Evolutionary conservation across 345 rosid species (phyloP).

Genomic region (Ceriops zippeliana): DNA sequence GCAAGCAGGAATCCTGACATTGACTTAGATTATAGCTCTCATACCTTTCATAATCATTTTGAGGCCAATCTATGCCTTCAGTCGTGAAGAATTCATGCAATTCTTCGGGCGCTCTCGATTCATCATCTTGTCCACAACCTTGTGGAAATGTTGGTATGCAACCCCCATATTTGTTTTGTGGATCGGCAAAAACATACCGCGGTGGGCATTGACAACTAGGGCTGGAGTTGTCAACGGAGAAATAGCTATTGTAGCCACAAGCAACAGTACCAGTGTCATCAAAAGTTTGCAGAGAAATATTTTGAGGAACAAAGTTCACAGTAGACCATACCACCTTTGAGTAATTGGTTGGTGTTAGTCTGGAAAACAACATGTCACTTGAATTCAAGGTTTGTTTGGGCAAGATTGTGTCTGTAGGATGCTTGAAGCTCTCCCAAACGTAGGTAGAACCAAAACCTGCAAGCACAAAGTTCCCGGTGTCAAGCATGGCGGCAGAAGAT

Average conservation of each 20-base stretch:
- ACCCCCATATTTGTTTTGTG: slow-evolving; percentile 12
- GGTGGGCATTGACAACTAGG: slow-evolving; percentile 29
- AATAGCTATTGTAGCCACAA: slow-evolving; percentile 35
- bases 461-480: slow-evolving; percentile 19
- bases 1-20: slow-evolving; percentile 32
- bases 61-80: slow-evolving; percentile 27
- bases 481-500: slow-evolving; percentile 10
- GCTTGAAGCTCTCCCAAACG: slow-evolving; percentile 20
- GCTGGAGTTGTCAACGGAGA: slow-evolving; percentile 8
- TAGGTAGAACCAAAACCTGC: neutral
- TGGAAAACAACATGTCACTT: slow-evolving; percentile 16
- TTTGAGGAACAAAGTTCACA: slow-evolving; percentile 10
- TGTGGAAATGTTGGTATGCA: slow-evolving; percentile 25
- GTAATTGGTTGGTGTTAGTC: slow-evolving; percentile 11
- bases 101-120: slow-evolving; percentile 3
- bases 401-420: slow-evolving; percentile 20
- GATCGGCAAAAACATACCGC: slow-evolving; percentile 18
- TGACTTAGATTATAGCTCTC: slow-evolving; percentile 16
- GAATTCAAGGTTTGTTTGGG: slow-evolving; percentile 13
- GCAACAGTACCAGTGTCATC: slow-evolving; percentile 27
- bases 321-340: slow-evolving; percentile 23
- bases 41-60: slow-evolving; percentile 26
- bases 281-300: slow-evolving; percentile 14
- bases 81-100: slow-evolving; percentile 10
- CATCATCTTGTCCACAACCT: slow-evolving; percentile 17